Conservation (phyloP, 768 basidiomycete species). For the Podaxis sp. region DNA sequence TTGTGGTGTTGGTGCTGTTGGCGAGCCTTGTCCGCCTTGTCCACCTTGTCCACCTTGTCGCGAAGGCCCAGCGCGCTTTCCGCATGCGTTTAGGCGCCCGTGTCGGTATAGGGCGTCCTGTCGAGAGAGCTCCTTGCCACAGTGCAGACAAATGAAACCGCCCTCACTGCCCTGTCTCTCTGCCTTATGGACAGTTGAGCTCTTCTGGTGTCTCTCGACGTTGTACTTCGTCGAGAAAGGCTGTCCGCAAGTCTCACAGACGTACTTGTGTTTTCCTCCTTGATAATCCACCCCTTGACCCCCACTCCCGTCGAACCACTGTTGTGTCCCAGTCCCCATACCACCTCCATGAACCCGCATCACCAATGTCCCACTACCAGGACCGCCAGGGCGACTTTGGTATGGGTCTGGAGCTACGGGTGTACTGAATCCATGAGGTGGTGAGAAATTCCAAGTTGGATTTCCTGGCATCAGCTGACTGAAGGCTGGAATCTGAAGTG, state of each 20-base stretch:
- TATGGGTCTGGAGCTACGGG: neutral
- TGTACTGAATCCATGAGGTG: neutral
- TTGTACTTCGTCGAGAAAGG: slow-evolving; percentile 16
- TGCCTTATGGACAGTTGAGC: slow-evolving; percentile 10
- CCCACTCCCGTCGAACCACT: neutral
- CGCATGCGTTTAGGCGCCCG: slow-evolving; percentile 20
- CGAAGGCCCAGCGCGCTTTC: slow-evolving; percentile 18
- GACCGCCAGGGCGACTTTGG: neutral
- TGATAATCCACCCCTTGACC: neutral
- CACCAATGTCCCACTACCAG: neutral
- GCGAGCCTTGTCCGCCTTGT: neutral
- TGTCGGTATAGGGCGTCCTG: slow-evolving; percentile 25
- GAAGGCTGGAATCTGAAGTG: neutral
- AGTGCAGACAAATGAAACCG: neutral
- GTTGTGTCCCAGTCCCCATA: neutral
- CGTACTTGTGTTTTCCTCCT: neutral
- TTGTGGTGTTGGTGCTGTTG: neutral
- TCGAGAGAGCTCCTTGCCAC: slow-evolving; percentile 18
- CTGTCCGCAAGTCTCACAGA: slow-evolving; percentile 1
- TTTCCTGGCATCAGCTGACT: neutral
- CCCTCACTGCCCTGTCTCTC: neutral
- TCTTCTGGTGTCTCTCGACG: slow-evolving; percentile 14
- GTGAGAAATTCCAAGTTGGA: neutral
- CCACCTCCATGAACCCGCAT: neutral
- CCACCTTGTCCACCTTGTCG: neutral